Base-by-base conservation (phyloP, 352 stramenopile species). In the Phytophthora sojae region DNA sequence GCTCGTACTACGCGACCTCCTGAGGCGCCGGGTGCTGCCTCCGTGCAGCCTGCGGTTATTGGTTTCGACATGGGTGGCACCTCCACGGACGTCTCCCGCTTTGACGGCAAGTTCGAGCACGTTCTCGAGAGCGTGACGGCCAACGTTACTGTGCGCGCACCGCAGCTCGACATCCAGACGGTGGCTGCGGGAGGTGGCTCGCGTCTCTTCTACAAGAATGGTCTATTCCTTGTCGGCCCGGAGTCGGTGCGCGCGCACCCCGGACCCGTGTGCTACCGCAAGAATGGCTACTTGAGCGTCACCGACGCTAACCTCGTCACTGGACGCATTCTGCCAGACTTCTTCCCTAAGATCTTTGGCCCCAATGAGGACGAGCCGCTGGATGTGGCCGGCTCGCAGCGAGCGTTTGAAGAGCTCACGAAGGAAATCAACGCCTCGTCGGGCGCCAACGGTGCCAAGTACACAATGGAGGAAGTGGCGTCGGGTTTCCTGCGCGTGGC, bases 31-130 rank as follows among this genome's bases (percentile, higher is more conserved):
- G 49, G 45, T 9, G 47, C 65, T 54, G 50, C 56, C 26, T 62
- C 63, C 7, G 53, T 55, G 17, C 57, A 67, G 14, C 49, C 80
- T 57, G 82, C 86, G 0, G 86, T 94, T 23, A 99, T 99, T 69
- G 98, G 98, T 21, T 99, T 99, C 77, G 98, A 99, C 79, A 99
- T 99, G 98, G 98, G 98, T 35, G 98, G 98, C 2, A 99, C 98
- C 1, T 98, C 91, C 15, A 99, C 97, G 0, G 98, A 99, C 72
- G 97, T 99, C 1, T 99, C 95, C 1, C 91, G 98, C 29, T 99
- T 98, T 63, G 97, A 98, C 45, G 97, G 98, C 47, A 92, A 86
- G 47, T 98, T 98, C 58, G 97, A 99, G 68, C 97, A 99, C 71
- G 97, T 99, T 2, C 98, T 99, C 56, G 98, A 99, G 74, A 99